A percentile compares a stretch with the other conserved stretches of the same genome.
Evolutionary conservation across 75 land plant species (phyloP).

Genomic region (Sequoia sempervirens): DNA sequence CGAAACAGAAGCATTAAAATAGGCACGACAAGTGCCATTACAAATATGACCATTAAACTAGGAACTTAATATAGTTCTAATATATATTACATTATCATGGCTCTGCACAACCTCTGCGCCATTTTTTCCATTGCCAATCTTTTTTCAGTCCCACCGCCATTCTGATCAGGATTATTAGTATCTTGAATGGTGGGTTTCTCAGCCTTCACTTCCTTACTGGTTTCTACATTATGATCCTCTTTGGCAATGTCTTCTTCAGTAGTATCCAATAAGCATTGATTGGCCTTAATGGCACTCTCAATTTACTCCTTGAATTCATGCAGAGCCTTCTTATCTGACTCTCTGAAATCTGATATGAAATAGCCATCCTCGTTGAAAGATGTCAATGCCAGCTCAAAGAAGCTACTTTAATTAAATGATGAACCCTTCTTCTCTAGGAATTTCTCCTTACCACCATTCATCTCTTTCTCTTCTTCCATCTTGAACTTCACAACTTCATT

Average conservation of each 20-base stretch:
- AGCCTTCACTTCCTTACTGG: not conserved
- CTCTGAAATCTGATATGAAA: conserved; percentile 22
- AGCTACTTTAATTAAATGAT: not conserved
- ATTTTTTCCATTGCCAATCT: not conserved
- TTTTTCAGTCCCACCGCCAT: not conserved
- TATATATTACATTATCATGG: conserved; percentile 7
- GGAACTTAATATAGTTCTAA: too few relatives aligned
- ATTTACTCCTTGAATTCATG: conserved; percentile 22
- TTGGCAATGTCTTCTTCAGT: not conserved
- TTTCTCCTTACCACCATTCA: not conserved
- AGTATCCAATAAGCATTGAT: conserved; percentile 9
- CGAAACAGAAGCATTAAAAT: too few relatives aligned
- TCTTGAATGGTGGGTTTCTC: not conserved
- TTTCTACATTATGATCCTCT: not conserved
- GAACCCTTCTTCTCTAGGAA: conserved; percentile 18
- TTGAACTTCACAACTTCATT: not conserved
- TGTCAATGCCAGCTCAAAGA: not conserved
- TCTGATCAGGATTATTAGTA: not conserved
- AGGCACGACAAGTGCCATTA: too few relatives aligned
- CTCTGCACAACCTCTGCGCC: not conserved
- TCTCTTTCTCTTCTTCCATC: not conserved
- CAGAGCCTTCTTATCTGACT: conserved; percentile 33
- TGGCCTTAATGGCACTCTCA: conserved; percentile 19
- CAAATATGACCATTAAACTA: too few relatives aligned
- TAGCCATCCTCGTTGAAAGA: conserved; percentile 40